Evolutionary conservation across 257 asterid species (phyloP).

Genomic region (Nicotiana tabacum): DNA sequence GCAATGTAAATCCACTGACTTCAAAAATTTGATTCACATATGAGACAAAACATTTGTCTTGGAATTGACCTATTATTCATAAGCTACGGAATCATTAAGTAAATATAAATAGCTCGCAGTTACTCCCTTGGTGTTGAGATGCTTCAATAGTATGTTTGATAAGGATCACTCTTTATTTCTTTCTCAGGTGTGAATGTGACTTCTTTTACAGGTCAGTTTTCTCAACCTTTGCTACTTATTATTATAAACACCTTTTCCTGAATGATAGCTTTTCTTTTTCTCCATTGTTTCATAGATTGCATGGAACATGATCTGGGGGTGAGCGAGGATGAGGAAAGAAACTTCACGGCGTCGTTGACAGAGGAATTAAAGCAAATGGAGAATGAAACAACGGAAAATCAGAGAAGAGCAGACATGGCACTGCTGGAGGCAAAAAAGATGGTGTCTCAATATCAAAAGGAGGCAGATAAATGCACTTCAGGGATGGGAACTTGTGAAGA

Average conservation of each 20-base stretch:
- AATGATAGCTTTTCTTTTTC: background rate
- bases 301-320: constrained; percentile 16
- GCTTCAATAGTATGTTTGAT: background rate
- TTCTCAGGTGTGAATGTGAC: constrained; percentile 26
- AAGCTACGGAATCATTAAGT: background rate
- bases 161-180: background rate
- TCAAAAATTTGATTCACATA: background rate
- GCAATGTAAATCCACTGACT: background rate
- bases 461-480: constrained; percentile 54
- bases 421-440: constrained; percentile 29
- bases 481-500: constrained; percentile 55
- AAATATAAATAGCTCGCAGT: background rate
- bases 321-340: constrained; percentile 13
- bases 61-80: background rate
- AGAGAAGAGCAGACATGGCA: constrained; percentile 11
- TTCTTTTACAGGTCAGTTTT: constrained; percentile 24
- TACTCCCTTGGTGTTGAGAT: background rate
- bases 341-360: constrained; percentile 6
- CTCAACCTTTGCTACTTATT: background rate
- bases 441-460: constrained; percentile 43
- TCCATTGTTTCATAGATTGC: constrained; percentile 5
- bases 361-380: constrained; percentile 16
- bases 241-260: background rate
- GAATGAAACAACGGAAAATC: constrained; percentile 9
- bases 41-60: background rate